Conservation (phyloP, 1,139 yeast genomes). For the Lodderomyces parapsilosis region DNA sequence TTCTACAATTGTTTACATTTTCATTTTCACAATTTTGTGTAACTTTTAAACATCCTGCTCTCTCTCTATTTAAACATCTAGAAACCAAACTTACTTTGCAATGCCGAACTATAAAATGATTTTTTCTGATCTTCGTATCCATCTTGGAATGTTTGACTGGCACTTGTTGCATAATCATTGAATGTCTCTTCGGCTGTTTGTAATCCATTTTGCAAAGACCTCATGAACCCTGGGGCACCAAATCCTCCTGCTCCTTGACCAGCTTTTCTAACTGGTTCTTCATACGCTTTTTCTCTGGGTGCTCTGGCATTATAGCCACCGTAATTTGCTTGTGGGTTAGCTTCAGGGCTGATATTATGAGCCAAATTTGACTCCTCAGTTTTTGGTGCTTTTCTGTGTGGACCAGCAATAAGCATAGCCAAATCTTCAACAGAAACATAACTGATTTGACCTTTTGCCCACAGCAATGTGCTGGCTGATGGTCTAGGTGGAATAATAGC, state of each 20-base stretch:
- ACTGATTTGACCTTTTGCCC: slow-evolving; percentile 77
- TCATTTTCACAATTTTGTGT: slow-evolving; percentile 4
- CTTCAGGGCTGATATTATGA: slow-evolving; percentile 50
- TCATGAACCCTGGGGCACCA: slow-evolving; percentile 41
- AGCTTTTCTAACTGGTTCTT: slow-evolving; percentile 44
- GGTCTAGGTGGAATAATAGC: slow-evolving; percentile 78
- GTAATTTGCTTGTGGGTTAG: slow-evolving; percentile 35
- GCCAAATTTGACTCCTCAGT: slow-evolving; percentile 59
- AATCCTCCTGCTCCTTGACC: slow-evolving; percentile 17
- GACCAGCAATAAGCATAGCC: slow-evolving; percentile 58
- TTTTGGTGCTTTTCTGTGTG: slow-evolving; percentile 53
- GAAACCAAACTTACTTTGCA: slow-evolving; percentile 55
- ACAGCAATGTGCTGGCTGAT: slow-evolving; percentile 71
- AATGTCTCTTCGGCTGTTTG: slow-evolving; percentile 55
- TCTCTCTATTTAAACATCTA: slow-evolving; percentile 16
- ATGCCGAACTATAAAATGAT: slow-evolving; percentile 50
- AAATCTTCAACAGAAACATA: slow-evolving; percentile 60
- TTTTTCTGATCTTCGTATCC: slow-evolving; percentile 50
- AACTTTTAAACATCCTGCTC: neutral
- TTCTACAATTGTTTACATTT: neutral
- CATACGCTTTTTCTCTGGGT: slow-evolving; percentile 36
- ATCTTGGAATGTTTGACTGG: slow-evolving; percentile 56
- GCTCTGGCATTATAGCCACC: slow-evolving; percentile 24
- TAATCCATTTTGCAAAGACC: slow-evolving; percentile 50
- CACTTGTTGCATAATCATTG: slow-evolving; percentile 56